These are phyloP conservation scores for Ogataea haglerorum DNA, from an alignment of 805 yeast species.

Conservation along the genomic window DNA sequence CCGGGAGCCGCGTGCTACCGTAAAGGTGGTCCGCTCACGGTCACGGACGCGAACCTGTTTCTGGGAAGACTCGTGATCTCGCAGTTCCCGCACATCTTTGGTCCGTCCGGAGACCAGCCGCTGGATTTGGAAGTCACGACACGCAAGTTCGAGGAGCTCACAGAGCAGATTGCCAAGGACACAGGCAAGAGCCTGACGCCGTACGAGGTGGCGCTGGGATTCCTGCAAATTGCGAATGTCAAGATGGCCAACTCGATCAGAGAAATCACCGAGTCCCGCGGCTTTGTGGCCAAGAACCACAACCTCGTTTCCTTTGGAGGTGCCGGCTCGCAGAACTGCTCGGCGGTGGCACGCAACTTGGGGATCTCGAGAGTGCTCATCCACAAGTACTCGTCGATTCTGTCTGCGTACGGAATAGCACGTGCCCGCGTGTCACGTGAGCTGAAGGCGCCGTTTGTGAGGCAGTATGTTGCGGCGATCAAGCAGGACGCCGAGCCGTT, in stretches of 20 bases:
- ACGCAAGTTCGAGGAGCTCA: conserved; percentile 36
- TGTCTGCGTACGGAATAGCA: conserved; percentile 42
- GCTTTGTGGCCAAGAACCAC: conserved; percentile 41
- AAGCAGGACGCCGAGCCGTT: conserved; percentile 37
- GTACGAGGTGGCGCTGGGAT: conserved; percentile 44
- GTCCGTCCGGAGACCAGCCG: conserved; percentile 40
- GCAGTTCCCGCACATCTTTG: conserved; percentile 44
- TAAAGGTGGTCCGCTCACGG: conserved; percentile 46
- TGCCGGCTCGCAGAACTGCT: conserved; percentile 48
- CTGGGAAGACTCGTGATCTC: conserved; percentile 40
- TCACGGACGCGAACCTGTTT: conserved; percentile 45
- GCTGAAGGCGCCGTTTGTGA: conserved; percentile 61
- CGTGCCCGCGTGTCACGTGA: conserved; percentile 54
- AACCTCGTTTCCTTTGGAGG: conserved; percentile 47
- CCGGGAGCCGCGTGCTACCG: conserved; percentile 51
- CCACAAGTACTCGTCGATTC: conserved; percentile 44
- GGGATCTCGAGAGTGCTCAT: conserved; percentile 40
- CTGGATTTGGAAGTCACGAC: conserved; percentile 35
- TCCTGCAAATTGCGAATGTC: conserved; percentile 43
- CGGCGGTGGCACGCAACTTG: conserved; percentile 40
- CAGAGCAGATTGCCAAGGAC: conserved; percentile 34
- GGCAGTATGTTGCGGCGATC: conserved; percentile 15
- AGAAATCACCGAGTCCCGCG: conserved; percentile 44
- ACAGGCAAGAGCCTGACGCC: conserved; percentile 34
- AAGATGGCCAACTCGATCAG: conserved; percentile 48